Evolutionary conservation across 78 protist species (phyloP).

Genomic region (Kipferlia bialata): DNA sequence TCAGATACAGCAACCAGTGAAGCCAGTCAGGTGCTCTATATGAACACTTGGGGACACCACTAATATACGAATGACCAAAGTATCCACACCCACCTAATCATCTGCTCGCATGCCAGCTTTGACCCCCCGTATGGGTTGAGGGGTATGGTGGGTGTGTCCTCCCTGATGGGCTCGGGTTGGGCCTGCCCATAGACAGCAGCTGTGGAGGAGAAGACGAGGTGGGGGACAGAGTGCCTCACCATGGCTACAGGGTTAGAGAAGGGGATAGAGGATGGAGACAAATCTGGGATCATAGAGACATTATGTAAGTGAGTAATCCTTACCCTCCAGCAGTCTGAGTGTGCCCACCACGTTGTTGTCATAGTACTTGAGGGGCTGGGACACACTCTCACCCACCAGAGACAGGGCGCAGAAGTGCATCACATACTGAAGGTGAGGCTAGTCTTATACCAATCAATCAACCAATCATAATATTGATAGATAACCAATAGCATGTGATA

Average conservation of each 20-base stretch:
- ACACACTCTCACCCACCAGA: slow-evolving; percentile 76
- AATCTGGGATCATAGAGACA: no score
- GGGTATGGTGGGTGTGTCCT: slow-evolving; percentile 28
- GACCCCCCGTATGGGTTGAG: slow-evolving; percentile 86
- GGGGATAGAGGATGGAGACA: no score
- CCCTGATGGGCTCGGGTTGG: slow-evolving; percentile 41
- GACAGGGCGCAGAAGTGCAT: slow-evolving; percentile 14
- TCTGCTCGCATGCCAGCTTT: slow-evolving; percentile 76
- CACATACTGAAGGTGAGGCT: no score
- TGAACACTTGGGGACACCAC: background rate
- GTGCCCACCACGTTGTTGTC: slow-evolving; percentile 63
- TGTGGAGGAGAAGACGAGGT: slow-evolving; percentile 78
- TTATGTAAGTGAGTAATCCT: no score
- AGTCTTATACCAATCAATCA: no score
- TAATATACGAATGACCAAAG: background rate
- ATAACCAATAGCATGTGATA: no score
- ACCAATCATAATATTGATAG: no score
- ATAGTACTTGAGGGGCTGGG: slow-evolving; percentile 59
- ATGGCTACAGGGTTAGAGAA: no score
- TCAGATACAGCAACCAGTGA: no score
- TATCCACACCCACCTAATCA: slow-evolving; percentile 17
- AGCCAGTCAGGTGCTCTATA: background rate
- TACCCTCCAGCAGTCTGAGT: slow-evolving; percentile 15
- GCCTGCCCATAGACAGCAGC: slow-evolving; percentile 93
- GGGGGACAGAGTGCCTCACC: background rate